Base-by-base conservation (phyloP, 1,284 basidiomycete species). In the Mycena citricolor region DNA sequence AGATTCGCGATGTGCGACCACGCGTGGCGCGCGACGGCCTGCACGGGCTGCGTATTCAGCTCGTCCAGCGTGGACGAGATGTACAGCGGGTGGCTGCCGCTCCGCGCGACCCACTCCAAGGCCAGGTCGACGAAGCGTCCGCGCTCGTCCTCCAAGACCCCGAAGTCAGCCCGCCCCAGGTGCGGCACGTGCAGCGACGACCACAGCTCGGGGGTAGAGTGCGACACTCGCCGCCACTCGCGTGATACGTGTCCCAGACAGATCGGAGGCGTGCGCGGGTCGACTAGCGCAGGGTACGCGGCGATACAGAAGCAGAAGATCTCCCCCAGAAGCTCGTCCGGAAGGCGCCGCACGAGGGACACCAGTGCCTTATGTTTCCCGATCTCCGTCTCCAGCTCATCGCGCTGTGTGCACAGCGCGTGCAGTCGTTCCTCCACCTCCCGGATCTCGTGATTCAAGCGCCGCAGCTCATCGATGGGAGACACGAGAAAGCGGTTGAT, bases 261-360 rank as follows among this genome's bases (percentile, higher is more conserved):
- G n/a, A 43, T 11, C 10, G 41, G 41, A 17, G 41, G 14, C 12
- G 35, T 14, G 22, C 11, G 8, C 4, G 32, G 22, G 13, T 34
- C 20, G 24, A 36, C 28, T 3, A 35, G 20, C 25, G 41, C 32
- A 12, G 35, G 20, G 37, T 37, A 38, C 19, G 21, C 16, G 1
- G 44, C 36, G 19, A 51, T 31, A 22, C 40, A 43, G 23, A 33
- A n/a, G 20, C 22, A 8, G 25, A 51, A 51, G 3, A 47, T 43
- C 22, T 46, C 40, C 20, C 12, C 23, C 4, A 51, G 40, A 2
- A 47, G n/a, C 5, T 47, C 43, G 22, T 31, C 21, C 2, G 44
- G 44, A 11, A 47, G 5, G n/a, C n/a, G 37, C 10, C 49, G 28
- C 2, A 51, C 36, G 13, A 38, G 45, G 2, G 45, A 39, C 7